phyloP scores from a whole-genome alignment of 108 stramenopile genomes.

The Cyclotella choctawhatcheeana region DNA sequence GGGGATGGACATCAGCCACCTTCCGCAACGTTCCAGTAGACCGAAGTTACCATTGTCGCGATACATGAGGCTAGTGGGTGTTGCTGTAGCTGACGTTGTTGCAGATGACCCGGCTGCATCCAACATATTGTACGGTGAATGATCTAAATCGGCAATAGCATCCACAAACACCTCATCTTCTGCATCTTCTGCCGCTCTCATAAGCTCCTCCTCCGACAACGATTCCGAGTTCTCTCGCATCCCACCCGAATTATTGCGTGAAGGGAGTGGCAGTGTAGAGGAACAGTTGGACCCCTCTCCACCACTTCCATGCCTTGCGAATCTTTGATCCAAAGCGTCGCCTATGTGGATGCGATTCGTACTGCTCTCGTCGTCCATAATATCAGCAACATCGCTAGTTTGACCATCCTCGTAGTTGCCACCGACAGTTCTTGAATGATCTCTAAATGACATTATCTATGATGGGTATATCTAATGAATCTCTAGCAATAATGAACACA shows the following conservation, averaged over 20 bases:
- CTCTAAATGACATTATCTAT: too few relatives aligned
- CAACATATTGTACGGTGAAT: not conserved
- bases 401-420: too few relatives aligned
- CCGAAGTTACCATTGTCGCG: slow-evolving; percentile 37
- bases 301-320: not conserved
- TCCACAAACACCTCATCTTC: not conserved
- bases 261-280: slow-evolving; percentile 6
- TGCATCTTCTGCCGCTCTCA: not conserved
- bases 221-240: slow-evolving; percentile 1
- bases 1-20: slow-evolving; percentile 74
- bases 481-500: too few relatives aligned
- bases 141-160: not conserved
- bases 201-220: slow-evolving; percentile 6
- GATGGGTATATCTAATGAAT: too few relatives aligned
- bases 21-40: slow-evolving; percentile 68
- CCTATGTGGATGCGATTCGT: not conserved
- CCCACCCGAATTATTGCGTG: not conserved
- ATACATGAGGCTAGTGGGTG: not conserved
- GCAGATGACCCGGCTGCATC: not conserved
- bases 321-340: not conserved
- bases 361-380: not conserved
- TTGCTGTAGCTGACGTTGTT: not conserved
- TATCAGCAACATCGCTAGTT: not conserved
- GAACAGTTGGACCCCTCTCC: slow-evolving; percentile 9
- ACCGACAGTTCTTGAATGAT: too few relatives aligned